These are phyloP conservation scores for Tympanopsis confertula DNA, from an alignment of 2,329 filamentous ascomycete genomes.

Conservation along the genomic window DNA sequence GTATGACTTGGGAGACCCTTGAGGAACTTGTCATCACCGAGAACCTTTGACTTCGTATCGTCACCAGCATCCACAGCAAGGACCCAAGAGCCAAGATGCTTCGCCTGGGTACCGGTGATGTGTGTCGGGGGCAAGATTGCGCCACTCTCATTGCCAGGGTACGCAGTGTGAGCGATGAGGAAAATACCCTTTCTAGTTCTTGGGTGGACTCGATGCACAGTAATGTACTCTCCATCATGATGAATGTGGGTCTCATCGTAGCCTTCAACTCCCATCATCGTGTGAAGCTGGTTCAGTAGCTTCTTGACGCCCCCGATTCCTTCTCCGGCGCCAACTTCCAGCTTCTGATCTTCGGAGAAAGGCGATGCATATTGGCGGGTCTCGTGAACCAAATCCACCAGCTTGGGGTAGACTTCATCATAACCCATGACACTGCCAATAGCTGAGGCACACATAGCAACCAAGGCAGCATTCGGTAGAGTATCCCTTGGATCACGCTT, in stretches of 20 bases:
- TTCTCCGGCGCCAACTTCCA: slow-evolving; percentile 56
- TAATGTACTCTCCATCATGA: slow-evolving; percentile 91
- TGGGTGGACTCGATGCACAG: slow-evolving; percentile 87
- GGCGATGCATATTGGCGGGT: slow-evolving; percentile 70
- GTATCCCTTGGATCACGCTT: slow-evolving; percentile 91
- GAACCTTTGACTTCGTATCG: slow-evolving; percentile 51
- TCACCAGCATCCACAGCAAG: slow-evolving; percentile 72
- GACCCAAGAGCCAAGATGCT: slow-evolving; percentile 81
- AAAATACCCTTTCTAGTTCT: slow-evolving; percentile 88
- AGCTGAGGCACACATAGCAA: slow-evolving; percentile 90
- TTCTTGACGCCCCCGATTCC: slow-evolving; percentile 89
- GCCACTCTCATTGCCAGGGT: slow-evolving; percentile 76
- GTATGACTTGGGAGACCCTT: slow-evolving; percentile 77
- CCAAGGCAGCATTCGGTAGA: slow-evolving; percentile 82
- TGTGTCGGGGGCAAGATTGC: slow-evolving; percentile 71
- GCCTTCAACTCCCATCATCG: slow-evolving; percentile 84
- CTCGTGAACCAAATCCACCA: slow-evolving; percentile 89
- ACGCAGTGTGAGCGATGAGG: slow-evolving; percentile 89
- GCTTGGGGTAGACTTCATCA: slow-evolving; percentile 85
- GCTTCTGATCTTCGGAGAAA: slow-evolving; percentile 52
- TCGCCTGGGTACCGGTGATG: slow-evolving; percentile 80
- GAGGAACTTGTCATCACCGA: slow-evolving; percentile 60
- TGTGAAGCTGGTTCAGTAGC: slow-evolving; percentile 87
- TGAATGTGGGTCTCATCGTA: slow-evolving; percentile 95
- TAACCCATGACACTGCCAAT: slow-evolving; percentile 96